A percentile compares a stretch with the other conserved stretches of the same genome.
Conservation (phyloP, 2,329 filamentous ascomycete species). For the Talaromyces sp. region DNA sequence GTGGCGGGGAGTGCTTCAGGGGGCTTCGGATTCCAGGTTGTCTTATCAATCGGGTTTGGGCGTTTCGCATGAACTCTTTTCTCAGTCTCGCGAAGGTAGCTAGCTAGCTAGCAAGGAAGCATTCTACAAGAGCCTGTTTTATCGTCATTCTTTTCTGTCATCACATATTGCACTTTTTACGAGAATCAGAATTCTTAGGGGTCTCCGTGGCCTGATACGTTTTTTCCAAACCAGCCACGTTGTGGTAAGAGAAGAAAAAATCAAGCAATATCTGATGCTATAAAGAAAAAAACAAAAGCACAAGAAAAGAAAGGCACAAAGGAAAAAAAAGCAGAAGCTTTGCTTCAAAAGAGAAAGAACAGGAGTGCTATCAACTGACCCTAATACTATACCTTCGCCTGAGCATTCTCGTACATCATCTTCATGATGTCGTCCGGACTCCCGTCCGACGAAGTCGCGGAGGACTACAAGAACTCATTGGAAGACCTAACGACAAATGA, state of each 20-base stretch:
- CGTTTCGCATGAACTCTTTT: constrained; percentile 37
- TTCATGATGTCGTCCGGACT: constrained; percentile 61
- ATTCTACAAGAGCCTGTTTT: constrained; percentile 44
- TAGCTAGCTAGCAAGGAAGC: constrained; percentile 43
- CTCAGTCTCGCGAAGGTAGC: constrained; percentile 39
- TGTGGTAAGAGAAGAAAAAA: constrained; percentile 12
- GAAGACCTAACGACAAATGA: constrained; percentile 89
- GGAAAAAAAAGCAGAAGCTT: constrained; percentile 18
- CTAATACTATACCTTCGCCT: background rate
- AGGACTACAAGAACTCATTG: constrained; percentile 90
- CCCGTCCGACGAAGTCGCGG: constrained; percentile 79
- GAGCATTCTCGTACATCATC: constrained; percentile 3
- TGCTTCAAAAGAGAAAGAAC: constrained; percentile 19
- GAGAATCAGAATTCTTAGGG: constrained; percentile 25
- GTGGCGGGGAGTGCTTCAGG: constrained; percentile 7
- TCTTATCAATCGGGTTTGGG: constrained; percentile 29
- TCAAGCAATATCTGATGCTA: constrained; percentile 12
- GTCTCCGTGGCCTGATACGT: constrained; percentile 15
- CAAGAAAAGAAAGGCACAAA: background rate
- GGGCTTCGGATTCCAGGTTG: constrained; percentile 26
- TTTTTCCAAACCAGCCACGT: constrained; percentile 10
- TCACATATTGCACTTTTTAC: constrained; percentile 25
- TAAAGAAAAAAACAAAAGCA: constrained; percentile 8
- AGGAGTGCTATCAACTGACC: constrained; percentile 1
- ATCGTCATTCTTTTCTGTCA: constrained; percentile 30